Conservation (phyloP, 2,329 filamentous ascomycete genomes). For the Tolypocladium ovalisporum region DNA sequence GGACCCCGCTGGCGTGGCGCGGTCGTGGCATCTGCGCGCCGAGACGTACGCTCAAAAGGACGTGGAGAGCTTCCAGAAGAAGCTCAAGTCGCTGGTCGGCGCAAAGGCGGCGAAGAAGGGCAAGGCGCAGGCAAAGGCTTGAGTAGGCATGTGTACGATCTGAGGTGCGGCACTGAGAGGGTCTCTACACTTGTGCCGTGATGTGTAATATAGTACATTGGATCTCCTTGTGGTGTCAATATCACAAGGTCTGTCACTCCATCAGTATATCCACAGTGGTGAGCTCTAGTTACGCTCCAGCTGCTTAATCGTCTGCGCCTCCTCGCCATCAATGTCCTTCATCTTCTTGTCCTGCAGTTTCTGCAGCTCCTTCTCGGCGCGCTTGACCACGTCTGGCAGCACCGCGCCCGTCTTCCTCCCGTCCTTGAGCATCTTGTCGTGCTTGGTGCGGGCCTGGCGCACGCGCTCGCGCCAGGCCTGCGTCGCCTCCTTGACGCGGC, state of each 20-base stretch:
- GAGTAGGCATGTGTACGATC: background rate
- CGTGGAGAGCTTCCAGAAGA: slow-evolving; percentile 26
- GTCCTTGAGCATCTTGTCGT: slow-evolving; percentile 36
- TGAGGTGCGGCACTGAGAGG: slow-evolving; percentile 5
- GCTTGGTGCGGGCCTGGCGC: slow-evolving; percentile 32
- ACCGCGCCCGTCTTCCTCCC: slow-evolving; percentile 35
- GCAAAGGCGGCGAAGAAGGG: slow-evolving; percentile 8
- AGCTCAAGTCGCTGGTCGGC: slow-evolving; percentile 21
- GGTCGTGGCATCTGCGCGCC: slow-evolving; percentile 25
- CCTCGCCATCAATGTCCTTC: slow-evolving; percentile 35
- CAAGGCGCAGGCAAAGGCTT: slow-evolving; percentile 14
- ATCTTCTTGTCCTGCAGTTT: slow-evolving; percentile 43
- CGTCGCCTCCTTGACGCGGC: slow-evolving; percentile 31
- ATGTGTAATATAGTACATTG: slow-evolving; percentile 15
- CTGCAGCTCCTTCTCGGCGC: slow-evolving; percentile 35
- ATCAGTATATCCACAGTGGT: background rate
- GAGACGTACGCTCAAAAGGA: slow-evolving; percentile 24
- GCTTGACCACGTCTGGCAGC: slow-evolving; percentile 35
- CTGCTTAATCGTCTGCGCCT: slow-evolving; percentile 36
- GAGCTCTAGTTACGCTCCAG: slow-evolving; percentile 16
- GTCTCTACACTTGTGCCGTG: background rate
- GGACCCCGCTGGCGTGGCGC: slow-evolving; percentile 21
- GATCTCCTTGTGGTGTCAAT: background rate
- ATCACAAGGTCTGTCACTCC: background rate
- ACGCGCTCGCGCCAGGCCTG: slow-evolving; percentile 41